Base-by-base conservation (phyloP, 1,284 basidiomycete genomes). In the Rhodotorula mucilaginosa region DNA sequence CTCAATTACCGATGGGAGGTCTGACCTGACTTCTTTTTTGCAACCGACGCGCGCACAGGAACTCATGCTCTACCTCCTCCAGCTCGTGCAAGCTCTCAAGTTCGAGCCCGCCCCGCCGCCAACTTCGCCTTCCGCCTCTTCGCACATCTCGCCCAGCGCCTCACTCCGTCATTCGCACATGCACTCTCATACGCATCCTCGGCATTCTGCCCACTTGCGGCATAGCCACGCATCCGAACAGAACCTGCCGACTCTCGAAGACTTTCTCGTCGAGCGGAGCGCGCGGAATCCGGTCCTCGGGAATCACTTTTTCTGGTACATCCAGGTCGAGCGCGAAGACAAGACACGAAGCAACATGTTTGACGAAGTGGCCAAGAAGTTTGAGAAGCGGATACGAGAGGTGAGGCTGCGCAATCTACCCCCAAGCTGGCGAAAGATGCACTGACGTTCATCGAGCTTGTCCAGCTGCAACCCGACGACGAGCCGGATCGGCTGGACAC, bases 41-140 rank as follows among this genome's bases (percentile, higher is more conserved):
- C n/a, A 26, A 15, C 48, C 48, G 15, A 49, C 48, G 48, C 48
- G 48, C n/a, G 18, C 49, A 21, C n/a, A 21, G 19, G 10, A 99
- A 80, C 85, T 99, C 6, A 84, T 93, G 64, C 81, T 98, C 1
- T 99, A 99, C 80, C 85, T 99, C 2, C 83, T 99, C 8, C 97
- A 99, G 82, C 87, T 99, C 4, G 96, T 99, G 0, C 97, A 99
- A 82, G 94, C 96, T 0, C 87, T 99, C 77, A 97, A 97, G 80
- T 97, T 97, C 74, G 94, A 97, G 79, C 71, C 76, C 2, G 26
- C 71, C 1, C 39, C 72, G 0, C 49, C 69, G 18, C 64, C 67
- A 3, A 60, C 58, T 10, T 62, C 69, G 0, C 59, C 68, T 46
- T 60, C 64, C 5, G 47, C 67, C 18, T 63, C 72, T 5, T 61